Percentiles rank a stretch among this genome's conserved stretches.
These are phyloP conservation scores for Teunomyces cretensis DNA, from an alignment of 805 yeast species.

Conservation along the genomic window DNA sequence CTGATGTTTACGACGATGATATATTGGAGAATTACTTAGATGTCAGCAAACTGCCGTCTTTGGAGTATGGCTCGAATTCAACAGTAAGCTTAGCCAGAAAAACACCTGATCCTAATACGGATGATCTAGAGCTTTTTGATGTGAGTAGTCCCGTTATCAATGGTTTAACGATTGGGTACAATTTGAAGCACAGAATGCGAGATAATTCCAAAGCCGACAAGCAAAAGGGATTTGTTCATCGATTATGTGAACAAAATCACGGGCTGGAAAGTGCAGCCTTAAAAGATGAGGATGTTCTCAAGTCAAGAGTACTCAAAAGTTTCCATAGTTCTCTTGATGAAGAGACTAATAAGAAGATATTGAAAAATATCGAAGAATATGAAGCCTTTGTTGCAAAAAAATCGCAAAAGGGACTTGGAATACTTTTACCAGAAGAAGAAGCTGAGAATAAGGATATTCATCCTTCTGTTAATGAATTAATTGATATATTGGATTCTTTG, in stretches of 20 bases:
- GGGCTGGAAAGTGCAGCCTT: neutral
- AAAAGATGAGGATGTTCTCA: conserved; percentile 7
- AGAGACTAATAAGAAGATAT: conserved; percentile 14
- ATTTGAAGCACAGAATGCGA: conserved; percentile 18
- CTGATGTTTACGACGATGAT: conserved; percentile 30
- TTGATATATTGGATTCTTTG: conserved; percentile 21
- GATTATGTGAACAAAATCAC: conserved; percentile 6
- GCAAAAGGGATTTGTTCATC: conserved; percentile 17
- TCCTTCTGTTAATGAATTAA: conserved; percentile 28
- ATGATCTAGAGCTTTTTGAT: conserved; percentile 23
- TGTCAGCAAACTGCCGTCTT: conserved; percentile 20
- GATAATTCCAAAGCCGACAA: neutral
- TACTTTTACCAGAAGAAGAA: neutral
- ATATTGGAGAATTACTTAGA: conserved; percentile 32
- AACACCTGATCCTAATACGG: conserved; percentile 8
- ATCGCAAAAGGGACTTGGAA: neutral
- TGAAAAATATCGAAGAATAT: conserved; percentile 14
- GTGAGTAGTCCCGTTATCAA: conserved; percentile 31
- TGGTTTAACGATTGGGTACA: conserved; percentile 33
- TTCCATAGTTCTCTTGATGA: conserved; percentile 25
- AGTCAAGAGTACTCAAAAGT: conserved; percentile 14
- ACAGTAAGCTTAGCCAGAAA: neutral
- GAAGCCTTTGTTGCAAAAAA: conserved; percentile 11
- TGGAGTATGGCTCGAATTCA: conserved; percentile 7
- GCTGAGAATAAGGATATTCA: conserved; percentile 10